phyloP scores from a whole-genome alignment of 305 asterid species.

The Fraxinus ornus region DNA sequence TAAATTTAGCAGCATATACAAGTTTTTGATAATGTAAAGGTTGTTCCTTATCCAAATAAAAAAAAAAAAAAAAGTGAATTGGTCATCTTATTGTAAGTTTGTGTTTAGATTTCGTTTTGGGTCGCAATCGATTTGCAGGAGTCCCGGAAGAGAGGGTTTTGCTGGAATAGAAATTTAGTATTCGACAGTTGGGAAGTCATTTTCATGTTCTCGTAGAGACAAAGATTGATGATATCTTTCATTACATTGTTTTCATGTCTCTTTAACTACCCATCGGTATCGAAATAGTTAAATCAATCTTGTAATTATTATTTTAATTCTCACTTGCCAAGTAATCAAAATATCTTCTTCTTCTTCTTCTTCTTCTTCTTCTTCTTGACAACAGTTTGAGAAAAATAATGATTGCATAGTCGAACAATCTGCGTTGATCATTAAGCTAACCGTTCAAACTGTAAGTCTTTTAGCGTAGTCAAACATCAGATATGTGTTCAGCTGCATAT shows the following conservation, averaged over 20 bases:
- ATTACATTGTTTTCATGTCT: background rate
- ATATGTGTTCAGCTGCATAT: no score
- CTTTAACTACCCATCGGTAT: background rate
- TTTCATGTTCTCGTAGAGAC: background rate
- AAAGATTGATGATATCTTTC: background rate
- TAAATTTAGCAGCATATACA: background rate
- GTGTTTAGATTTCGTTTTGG: background rate
- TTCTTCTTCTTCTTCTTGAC: background rate
- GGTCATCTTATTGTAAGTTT: background rate
- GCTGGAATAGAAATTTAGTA: background rate
- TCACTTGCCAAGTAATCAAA: background rate
- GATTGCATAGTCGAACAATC: background rate
- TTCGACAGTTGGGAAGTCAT: slow-evolving; percentile 13
- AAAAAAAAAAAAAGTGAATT: background rate
- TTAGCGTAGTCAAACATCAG: background rate
- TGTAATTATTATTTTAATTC: background rate
- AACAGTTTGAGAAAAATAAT: background rate
- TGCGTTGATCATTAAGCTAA: background rate
- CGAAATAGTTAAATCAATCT: background rate
- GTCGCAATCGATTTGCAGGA: slow-evolving; percentile 7
- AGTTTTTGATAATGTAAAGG: background rate
- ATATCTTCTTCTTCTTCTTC: background rate
- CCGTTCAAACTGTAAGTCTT: background rate
- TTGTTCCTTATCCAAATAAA: slow-evolving; percentile 7
- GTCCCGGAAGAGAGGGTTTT: slow-evolving; percentile 3